A percentile compares a stretch with the other conserved stretches of the same genome.
These are phyloP conservation scores for Botrytis squamosa DNA, from an alignment of 2,329 filamentous ascomycete genomes.

Conservation along the genomic window DNA sequence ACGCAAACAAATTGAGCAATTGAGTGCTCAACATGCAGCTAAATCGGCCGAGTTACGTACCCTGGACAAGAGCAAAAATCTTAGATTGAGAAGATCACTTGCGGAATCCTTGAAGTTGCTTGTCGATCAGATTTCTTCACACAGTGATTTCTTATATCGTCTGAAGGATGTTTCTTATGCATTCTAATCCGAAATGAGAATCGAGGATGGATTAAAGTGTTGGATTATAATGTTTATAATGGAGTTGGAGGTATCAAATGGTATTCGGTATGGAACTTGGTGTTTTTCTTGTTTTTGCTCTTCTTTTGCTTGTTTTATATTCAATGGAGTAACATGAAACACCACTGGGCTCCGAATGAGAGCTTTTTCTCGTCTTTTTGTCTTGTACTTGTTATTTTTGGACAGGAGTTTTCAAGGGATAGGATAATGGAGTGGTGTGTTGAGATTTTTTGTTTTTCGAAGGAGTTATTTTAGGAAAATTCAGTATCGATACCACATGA, in stretches of 20 bases:
- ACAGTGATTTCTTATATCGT: constrained; percentile 15
- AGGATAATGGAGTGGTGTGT: neutral
- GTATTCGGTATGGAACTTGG: neutral
- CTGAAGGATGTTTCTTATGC: constrained; percentile 16
- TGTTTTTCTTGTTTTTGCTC: neutral
- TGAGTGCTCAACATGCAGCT: constrained; percentile 11
- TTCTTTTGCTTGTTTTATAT: neutral
- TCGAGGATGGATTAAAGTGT: neutral
- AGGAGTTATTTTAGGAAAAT: constrained; percentile 14
- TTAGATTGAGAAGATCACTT: constrained; percentile 12
- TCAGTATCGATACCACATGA: constrained; percentile 15
- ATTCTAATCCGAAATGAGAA: neutral
- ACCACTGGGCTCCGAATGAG: neutral
- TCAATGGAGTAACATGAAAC: neutral
- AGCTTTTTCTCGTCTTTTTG: no score
- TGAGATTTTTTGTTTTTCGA: neutral
- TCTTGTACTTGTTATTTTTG: neutral
- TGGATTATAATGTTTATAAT: neutral
- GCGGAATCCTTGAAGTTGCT: constrained; percentile 15
- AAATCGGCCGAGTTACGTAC: constrained; percentile 6
- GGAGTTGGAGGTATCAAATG: neutral
- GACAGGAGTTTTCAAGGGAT: neutral
- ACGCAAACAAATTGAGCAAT: constrained; percentile 9
- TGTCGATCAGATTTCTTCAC: constrained; percentile 15
- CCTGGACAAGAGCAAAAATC: constrained; percentile 16